Base-by-base conservation (phyloP, 1,284 basidiomycete genomes). In the Veloporphyrellus conicus region DNA sequence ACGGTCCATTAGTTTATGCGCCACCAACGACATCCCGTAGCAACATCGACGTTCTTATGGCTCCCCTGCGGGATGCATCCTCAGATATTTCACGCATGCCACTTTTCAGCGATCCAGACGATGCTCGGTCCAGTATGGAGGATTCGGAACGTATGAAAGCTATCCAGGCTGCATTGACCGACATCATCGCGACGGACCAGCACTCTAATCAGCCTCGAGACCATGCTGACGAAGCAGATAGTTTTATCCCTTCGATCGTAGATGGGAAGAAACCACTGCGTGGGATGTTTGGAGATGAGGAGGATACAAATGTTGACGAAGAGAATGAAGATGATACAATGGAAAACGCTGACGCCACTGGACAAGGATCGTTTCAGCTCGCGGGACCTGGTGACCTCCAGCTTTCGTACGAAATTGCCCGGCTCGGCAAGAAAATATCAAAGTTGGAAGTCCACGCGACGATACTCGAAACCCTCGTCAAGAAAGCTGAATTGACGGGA, bases 401-500 rank as follows among this genome's bases (percentile, higher is more conserved):
- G 52, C 77, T 95, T 3, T 83, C 87, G 0, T 79, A 82, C 54
- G 90, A 93, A 66, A 93, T 96, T 46, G 71, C 75, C 18, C 81
- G 89, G 14, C 71, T 96, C 2, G 73, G 78, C 14, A 79, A 82
- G 35, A 88, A 91, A 53, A 82, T 96, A 41, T 70, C 74, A 8
- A 87, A 87, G 58, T 70, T 94, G 8, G 78, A 86, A 55, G 77
- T 82, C 2, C 95, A 98, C 59, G 84, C 90, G 44, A 70, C 77
- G 16, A 87, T 94, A 69, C 76, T 99, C 12, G 85, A 89, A 51
- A 87, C 84, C 1, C 73, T 98, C 27, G 89, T 96, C 57, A 85
- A 89, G 54, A 94, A 95, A 66, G 95, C 95, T 0, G 95, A 98
- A 62, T 71, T 98, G 35, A 93, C 91, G 0, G 95, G 94, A 0